These are phyloP conservation scores for Cucumis variabilis DNA, from an alignment of 331 rosid genomes.

Conservation along the genomic window DNA sequence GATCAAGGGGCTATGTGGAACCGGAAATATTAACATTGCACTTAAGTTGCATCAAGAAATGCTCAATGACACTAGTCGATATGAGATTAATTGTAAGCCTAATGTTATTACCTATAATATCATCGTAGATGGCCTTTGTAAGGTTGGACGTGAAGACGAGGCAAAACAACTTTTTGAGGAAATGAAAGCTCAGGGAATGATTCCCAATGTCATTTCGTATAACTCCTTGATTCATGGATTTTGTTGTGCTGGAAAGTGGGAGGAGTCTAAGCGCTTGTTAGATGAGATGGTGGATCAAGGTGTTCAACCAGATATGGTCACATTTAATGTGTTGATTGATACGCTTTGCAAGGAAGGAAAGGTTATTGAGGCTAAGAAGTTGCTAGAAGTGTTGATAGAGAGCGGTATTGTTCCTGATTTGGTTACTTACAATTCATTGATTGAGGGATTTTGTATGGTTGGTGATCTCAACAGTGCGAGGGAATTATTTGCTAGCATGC, in stretches of 20 bases:
- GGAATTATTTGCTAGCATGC: conserved; percentile 37
- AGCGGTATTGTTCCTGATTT: conserved; percentile 38
- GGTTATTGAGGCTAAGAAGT: conserved; percentile 38
- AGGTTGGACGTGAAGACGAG: conserved; percentile 42
- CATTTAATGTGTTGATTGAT: conserved; percentile 45
- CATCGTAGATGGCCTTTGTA: too few species aligned
- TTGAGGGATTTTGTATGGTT: conserved; percentile 45
- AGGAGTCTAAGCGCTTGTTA: conserved; percentile 43
- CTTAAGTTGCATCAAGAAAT: too few species aligned
- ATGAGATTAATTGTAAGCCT: too few species aligned
- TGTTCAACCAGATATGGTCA: conserved; percentile 46
- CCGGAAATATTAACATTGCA: too few species aligned
- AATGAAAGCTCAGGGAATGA: conserved; percentile 48
- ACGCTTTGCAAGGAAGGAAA: conserved; percentile 47
- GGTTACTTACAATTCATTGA: conserved; percentile 41
- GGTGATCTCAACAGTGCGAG: conserved; percentile 39
- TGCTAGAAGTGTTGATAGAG: conserved; percentile 42
- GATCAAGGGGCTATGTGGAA: too few species aligned
- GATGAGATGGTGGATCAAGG: conserved; percentile 56
- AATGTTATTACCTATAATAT: too few species aligned
- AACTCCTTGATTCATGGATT: conserved; percentile 52
- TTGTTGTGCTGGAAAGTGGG: conserved; percentile 42
- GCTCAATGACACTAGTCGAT: too few species aligned
- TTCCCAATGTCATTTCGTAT: conserved; percentile 45
- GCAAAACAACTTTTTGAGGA: conserved; percentile 47